These are phyloP conservation scores for Ustilago curta DNA, from an alignment of 1,284 basidiomycete genomes.

Conservation along the genomic window DNA sequence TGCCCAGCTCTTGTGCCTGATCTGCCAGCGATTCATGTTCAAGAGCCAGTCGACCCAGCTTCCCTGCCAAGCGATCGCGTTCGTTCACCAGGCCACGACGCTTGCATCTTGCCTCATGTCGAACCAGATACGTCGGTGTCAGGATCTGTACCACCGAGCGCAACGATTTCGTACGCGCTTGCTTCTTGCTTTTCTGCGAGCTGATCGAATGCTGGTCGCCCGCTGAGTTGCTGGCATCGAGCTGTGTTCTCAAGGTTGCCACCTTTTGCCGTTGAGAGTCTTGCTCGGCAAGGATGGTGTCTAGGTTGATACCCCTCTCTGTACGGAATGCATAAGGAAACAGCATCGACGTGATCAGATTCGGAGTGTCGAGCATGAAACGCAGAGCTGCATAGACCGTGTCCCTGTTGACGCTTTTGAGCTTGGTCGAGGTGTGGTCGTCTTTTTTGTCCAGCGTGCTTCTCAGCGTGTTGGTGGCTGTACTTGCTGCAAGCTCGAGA, in stretches of 20 bases:
- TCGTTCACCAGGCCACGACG: slow-evolving; percentile 43
- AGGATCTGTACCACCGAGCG: slow-evolving; percentile 38
- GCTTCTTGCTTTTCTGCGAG: slow-evolving; percentile 28
- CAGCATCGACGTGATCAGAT: slow-evolving; percentile 54
- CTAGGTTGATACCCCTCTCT: slow-evolving; percentile 35
- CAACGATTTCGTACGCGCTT: slow-evolving; percentile 27
- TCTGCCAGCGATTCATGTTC: slow-evolving; percentile 35
- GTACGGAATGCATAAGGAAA: slow-evolving; percentile 49
- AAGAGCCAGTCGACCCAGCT: slow-evolving; percentile 46
- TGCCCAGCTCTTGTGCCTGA: slow-evolving; percentile 23
- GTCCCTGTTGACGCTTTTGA: slow-evolving; percentile 23
- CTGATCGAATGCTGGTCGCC: slow-evolving; percentile 21
- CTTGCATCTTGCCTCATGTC: slow-evolving; percentile 59
- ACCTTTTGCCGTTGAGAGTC: slow-evolving; percentile 28
- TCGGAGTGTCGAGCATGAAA: slow-evolving; percentile 49
- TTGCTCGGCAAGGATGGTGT: slow-evolving; percentile 21
- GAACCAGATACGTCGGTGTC: slow-evolving; percentile 44
- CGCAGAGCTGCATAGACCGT: slow-evolving; percentile 33
- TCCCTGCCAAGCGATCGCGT: slow-evolving; percentile 48
- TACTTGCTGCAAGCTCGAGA: slow-evolving; percentile 39
- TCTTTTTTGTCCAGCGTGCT: slow-evolving; percentile 30
- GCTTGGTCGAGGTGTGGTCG: slow-evolving; percentile 10
- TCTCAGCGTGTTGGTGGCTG: slow-evolving; percentile 27
- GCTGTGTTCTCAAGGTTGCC: slow-evolving; percentile 28
- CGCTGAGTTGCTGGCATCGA: slow-evolving; percentile 23